Evolutionary conservation across 2,329 filamentous ascomycete genomes (phyloP).

Genomic region (Furcasterigmium furcatum): DNA sequence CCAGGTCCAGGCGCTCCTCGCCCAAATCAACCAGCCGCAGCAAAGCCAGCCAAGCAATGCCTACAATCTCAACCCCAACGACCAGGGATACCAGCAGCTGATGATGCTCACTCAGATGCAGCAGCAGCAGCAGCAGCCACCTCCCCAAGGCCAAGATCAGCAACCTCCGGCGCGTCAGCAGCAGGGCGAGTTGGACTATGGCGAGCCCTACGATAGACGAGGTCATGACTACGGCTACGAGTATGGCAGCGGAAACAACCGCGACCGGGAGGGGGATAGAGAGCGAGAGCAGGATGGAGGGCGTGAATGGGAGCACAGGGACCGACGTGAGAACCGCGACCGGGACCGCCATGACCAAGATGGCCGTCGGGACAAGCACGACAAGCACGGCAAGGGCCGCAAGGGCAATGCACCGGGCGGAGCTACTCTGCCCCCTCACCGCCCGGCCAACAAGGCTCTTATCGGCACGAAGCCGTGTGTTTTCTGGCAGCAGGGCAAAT

Average conservation of each 20-base stretch:
- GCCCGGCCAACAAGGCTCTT: constrained; percentile 50
- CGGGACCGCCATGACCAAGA: constrained; percentile 27
- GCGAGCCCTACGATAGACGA: constrained; percentile 10
- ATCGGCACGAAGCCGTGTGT: constrained; percentile 67
- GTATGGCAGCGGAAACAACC: constrained; percentile 15
- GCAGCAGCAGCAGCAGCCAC: constrained; percentile 19
- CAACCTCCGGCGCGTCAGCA: constrained; percentile 11
- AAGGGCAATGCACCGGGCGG: constrained; percentile 22
- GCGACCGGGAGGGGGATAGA: constrained; percentile 17
- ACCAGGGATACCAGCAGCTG: constrained; percentile 35
- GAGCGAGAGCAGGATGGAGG: too few relatives aligned
- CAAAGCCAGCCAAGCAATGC: constrained; percentile 13
- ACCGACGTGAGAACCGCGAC: constrained; percentile 23
- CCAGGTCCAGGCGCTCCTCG: constrained; percentile 40
- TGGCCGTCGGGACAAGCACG: constrained; percentile 23
- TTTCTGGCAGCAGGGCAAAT: constrained; percentile 69
- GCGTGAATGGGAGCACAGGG: constrained; percentile 9
- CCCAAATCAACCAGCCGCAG: constrained; percentile 35
- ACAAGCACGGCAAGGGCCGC: constrained; percentile 30
- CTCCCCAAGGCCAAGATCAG: constrained; percentile 5
- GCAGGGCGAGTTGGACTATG: not conserved
- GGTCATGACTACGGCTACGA: constrained; percentile 13
- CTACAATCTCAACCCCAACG: constrained; percentile 29
- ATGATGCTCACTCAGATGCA: constrained; percentile 34
- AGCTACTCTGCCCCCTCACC: constrained; percentile 33